phyloP scores from a whole-genome alignment of 805 yeast genomes.

The Nematodospora valgi region DNA sequence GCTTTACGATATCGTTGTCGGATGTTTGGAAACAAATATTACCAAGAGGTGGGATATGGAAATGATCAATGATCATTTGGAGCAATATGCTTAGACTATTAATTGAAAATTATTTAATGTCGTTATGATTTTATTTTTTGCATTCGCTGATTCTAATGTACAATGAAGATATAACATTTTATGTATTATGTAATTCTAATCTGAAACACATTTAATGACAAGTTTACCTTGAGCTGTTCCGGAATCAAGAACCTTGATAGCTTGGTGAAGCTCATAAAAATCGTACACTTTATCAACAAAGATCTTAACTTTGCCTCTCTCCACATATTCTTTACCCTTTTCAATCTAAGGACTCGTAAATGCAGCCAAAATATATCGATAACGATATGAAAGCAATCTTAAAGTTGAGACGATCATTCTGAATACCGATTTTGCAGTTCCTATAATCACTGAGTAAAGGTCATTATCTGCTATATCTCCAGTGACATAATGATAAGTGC shows the following conservation, averaged over 20 bases:
- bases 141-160: too few relatives aligned
- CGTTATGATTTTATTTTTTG: too few relatives aligned
- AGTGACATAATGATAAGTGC: slow-evolving; percentile 50
- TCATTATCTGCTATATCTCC: slow-evolving; percentile 44
- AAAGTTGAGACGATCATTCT: background rate
- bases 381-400: background rate
- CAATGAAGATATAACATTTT: too few relatives aligned
- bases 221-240: slow-evolving; percentile 65
- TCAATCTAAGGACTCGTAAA: slow-evolving; percentile 13
- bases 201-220: slow-evolving; percentile 33
- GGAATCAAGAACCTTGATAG: slow-evolving; percentile 43
- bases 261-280: slow-evolving; percentile 48
- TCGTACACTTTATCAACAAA: slow-evolving; percentile 52
- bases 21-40: slow-evolving; percentile 53
- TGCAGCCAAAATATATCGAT: too few relatives aligned
- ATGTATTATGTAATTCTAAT: background rate
- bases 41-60: slow-evolving; percentile 51
- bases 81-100: slow-evolving; percentile 4
- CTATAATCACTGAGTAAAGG: background rate
- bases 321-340: slow-evolving; percentile 36
- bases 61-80: slow-evolving; percentile 6
- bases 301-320: slow-evolving; percentile 40
- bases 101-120: background rate
- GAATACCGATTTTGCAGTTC: background rate
- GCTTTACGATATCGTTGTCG: slow-evolving; percentile 38